These are phyloP conservation scores for Epichloe aotearoae DNA, from an alignment of 2,329 filamentous ascomycete genomes.

Conservation along the genomic window DNA sequence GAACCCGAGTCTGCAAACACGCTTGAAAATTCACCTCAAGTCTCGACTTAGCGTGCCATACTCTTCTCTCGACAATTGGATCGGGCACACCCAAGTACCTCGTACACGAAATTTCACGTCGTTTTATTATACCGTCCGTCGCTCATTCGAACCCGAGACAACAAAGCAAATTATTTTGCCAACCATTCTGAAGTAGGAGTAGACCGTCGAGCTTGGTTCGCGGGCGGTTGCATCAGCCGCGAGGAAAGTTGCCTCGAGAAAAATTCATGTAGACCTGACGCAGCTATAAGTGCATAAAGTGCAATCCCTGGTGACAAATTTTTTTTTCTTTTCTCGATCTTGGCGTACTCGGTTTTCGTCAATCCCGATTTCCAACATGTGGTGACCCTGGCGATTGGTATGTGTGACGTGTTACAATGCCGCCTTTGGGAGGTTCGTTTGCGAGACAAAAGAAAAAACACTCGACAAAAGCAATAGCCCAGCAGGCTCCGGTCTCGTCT, in stretches of 20 bases:
- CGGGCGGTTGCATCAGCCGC: neutral
- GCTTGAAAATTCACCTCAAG: neutral
- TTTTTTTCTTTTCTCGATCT: neutral
- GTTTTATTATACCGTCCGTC: neutral
- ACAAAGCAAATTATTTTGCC: neutral
- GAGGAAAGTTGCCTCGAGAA: neutral
- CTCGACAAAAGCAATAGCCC: neutral
- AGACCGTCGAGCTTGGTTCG: neutral
- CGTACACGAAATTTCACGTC: neutral
- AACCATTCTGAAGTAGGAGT: neutral
- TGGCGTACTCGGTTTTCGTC: neutral
- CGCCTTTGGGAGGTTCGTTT: constrained; percentile 3
- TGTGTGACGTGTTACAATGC: constrained; percentile 4
- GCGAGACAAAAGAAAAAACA: constrained; percentile 1
- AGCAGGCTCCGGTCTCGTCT: neutral
- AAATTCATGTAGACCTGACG: neutral
- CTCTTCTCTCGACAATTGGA: neutral
- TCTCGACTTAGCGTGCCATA: neutral
- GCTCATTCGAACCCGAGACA: neutral
- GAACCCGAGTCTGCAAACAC: neutral
- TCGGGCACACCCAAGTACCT: neutral
- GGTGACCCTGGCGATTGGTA: neutral
- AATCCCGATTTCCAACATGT: neutral
- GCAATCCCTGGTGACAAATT: neutral
- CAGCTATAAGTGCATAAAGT: neutral